Conservation (phyloP, 345 rosid species). For the Sonneratia alba region DNA sequence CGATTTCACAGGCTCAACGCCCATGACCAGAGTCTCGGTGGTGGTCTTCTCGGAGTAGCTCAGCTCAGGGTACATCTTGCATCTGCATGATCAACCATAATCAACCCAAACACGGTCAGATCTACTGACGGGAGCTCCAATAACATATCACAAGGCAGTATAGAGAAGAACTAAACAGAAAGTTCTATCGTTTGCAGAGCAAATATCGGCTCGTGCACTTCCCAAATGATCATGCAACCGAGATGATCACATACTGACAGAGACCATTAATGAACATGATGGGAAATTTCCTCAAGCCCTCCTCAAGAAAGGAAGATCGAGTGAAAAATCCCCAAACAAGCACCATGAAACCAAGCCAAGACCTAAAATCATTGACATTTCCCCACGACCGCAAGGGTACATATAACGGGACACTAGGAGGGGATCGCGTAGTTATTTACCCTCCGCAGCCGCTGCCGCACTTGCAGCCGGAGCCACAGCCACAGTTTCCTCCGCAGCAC, state of each 20-base stretch:
- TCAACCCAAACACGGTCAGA: background rate
- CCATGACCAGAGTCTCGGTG: constrained; percentile 45
- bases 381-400: too few species aligned
- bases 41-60: constrained; percentile 37
- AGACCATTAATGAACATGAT: background rate
- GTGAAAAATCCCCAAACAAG: too few species aligned
- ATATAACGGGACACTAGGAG: background rate
- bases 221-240: background rate
- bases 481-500: constrained; percentile 58
- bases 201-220: background rate
- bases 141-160: too few species aligned
- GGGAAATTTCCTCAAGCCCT: background rate
- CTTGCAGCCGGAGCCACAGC: constrained; percentile 53
- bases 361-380: too few species aligned
- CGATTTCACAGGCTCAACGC: constrained; percentile 39
- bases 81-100: constrained; percentile 22
- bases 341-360: too few species aligned
- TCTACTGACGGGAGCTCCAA: too few species aligned
- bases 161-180: too few species aligned
- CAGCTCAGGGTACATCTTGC: constrained; percentile 77
- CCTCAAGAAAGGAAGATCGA: too few species aligned
- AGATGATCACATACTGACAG: background rate
- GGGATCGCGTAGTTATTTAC: constrained; percentile 18
- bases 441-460: constrained; percentile 49
- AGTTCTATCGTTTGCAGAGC: too few species aligned